Base-by-base conservation (phyloP, 2,329 filamentous ascomycete genomes). In the Cryphonectria carpinicola region DNA sequence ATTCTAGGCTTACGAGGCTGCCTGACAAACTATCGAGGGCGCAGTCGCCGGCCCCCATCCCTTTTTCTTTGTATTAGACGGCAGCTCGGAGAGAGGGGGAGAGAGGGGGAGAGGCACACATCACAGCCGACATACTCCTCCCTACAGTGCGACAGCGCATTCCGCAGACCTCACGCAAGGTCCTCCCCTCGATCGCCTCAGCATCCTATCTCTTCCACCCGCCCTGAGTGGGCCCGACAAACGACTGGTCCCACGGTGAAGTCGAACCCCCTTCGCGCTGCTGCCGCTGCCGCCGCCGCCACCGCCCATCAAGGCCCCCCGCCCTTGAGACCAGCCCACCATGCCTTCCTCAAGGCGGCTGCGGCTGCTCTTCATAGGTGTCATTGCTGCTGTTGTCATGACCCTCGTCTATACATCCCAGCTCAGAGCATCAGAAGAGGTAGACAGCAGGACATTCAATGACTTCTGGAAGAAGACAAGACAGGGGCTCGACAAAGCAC, bases 271-370 rank as follows among this genome's bases (percentile, higher is more conserved):
- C 43, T 17, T 28, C 41, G 28, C 43, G 37, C 13, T 32, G 22
- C 41, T 32, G 22, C 41, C 46, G 37, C 13, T 32, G 22, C 41
- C n/a, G 22, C 41, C 46, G 58, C 39, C 17, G 56, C 35, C 46
- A 56, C 28, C 37, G 28, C 61, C 28, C 32, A 10, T 14, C 25
- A n/a, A 54, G 11, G 11, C 11, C 32, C 3, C 14, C 35, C 19
- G n/a, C 43, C 17, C 28, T 19, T 6, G 37, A 35, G 28, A 62
- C 28, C 54, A 22, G 28, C 49, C 54, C 67, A 77, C 71, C 71
- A 94, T 94, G 92, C 88, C 89, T 76, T 92, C 91, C 28, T 84
- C 87, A 76, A 90, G 93, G 74, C 90, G 93, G 76, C 78, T 93
- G 76, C 90, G 90, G 78, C 83, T 92, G 75, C 82, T 94, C 69